A percentile compares a stretch with the other conserved stretches of the same genome.
phyloP scores from a whole-genome alignment of 495 filamentous ascomycete genomes.

The Penicillium coffeae region DNA sequence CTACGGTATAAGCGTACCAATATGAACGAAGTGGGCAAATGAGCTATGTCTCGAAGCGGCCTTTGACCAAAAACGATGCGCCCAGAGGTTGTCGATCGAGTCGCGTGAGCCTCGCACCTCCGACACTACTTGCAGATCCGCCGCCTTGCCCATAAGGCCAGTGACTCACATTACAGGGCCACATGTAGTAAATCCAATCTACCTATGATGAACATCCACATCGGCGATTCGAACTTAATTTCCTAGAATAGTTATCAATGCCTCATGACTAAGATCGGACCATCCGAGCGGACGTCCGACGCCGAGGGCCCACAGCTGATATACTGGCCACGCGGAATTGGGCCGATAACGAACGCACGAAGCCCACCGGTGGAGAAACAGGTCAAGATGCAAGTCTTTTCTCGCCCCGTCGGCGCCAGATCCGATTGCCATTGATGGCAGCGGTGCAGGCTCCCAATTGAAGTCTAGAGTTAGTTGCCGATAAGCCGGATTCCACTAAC shows the following conservation, averaged over 20 bases:
- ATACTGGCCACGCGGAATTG: slow-evolving; percentile 16
- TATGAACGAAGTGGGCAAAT: too few relatives aligned
- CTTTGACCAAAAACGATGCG: too few relatives aligned
- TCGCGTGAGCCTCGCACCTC: too few relatives aligned
- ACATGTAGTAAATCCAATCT: background rate
- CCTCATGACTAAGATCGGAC: background rate
- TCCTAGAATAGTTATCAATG: background rate
- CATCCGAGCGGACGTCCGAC: slow-evolving; percentile 26
- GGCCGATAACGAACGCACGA: slow-evolving; percentile 9
- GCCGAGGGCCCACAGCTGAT: slow-evolving; percentile 19
- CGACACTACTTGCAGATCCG: too few relatives aligned
- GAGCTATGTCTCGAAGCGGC: too few relatives aligned
- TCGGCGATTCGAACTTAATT: too few relatives aligned
- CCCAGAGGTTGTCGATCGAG: too few relatives aligned
- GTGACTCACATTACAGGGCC: too few relatives aligned
- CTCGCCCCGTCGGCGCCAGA: slow-evolving; percentile 15
- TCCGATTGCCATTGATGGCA: slow-evolving; percentile 15
- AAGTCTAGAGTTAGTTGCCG: slow-evolving; percentile 14
- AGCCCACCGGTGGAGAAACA: slow-evolving; percentile 14
- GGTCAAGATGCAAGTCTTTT: slow-evolving; percentile 11
- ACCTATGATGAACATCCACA: background rate
- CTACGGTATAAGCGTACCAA: too few relatives aligned
- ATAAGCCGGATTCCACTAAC: slow-evolving; percentile 15
- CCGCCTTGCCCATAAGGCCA: too few relatives aligned
- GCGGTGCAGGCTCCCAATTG: slow-evolving; percentile 22